Percentiles rank a stretch among this genome's conserved stretches.
Conservation (phyloP, 495 filamentous ascomycete species). For the Xylaria castorea region DNA sequence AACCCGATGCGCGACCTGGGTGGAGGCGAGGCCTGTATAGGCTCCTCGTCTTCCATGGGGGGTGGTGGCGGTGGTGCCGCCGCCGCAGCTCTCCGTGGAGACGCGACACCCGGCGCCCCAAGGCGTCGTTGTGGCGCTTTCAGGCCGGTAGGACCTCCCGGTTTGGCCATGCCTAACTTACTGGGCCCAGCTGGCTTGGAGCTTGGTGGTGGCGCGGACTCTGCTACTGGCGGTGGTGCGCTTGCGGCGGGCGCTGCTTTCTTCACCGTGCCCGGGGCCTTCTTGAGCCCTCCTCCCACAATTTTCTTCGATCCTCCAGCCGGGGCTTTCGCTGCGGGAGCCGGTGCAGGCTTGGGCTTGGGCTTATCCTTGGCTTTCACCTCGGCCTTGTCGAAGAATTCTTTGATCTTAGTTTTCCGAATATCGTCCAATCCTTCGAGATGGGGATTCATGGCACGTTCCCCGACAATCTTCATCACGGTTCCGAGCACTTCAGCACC, state of each 20-base stretch:
- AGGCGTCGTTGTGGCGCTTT: slow-evolving; percentile 73
- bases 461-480: slow-evolving; percentile 98
- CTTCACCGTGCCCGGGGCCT: slow-evolving; percentile 49
- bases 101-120: slow-evolving; percentile 61
- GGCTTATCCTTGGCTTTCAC: slow-evolving; percentile 98
- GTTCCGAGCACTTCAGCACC: slow-evolving; percentile 93
- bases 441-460: slow-evolving; percentile 93
- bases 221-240: slow-evolving; percentile 52
- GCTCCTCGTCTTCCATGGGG: slow-evolving; percentile 65
- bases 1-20: slow-evolving; percentile 72
- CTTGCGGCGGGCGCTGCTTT: slow-evolving; percentile 54
- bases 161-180: slow-evolving; percentile 70
- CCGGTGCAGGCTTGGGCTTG: slow-evolving; percentile 85
- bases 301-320: slow-evolving; percentile 58
- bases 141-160: slow-evolving; percentile 67
- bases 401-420: slow-evolving; percentile 93
- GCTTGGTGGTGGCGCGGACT: slow-evolving; percentile 55
- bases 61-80: slow-evolving; percentile 56
- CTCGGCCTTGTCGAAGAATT: slow-evolving; percentile 88
- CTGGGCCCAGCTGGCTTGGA: slow-evolving; percentile 47
- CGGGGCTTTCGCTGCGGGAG: slow-evolving; percentile 66
- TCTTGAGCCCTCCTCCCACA: slow-evolving; percentile 52
- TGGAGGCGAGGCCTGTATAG: slow-evolving; percentile 60
- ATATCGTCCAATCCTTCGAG: slow-evolving; percentile 97
- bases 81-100: slow-evolving; percentile 69